Conservation (phyloP, 768 basidiomycete genomes). For the Podaxis sp. region DNA sequence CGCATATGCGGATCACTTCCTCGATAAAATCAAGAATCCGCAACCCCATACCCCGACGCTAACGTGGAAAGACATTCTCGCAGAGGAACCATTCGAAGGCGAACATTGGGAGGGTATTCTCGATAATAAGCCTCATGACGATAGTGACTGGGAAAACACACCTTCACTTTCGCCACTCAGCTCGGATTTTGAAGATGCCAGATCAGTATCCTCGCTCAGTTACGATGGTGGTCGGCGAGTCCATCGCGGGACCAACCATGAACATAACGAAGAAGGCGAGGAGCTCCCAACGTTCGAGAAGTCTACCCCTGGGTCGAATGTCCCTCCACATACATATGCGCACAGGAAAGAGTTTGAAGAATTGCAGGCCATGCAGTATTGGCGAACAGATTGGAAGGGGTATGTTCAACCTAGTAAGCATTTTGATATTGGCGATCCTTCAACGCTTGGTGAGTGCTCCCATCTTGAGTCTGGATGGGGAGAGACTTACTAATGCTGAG, state of each 20-base stretch:
- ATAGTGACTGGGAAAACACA: conserved; percentile 53
- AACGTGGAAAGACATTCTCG: conserved; percentile 79
- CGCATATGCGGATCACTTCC: conserved; percentile 50
- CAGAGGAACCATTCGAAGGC: conserved; percentile 82
- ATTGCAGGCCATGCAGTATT: conserved; percentile 66
- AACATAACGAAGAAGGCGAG: not conserved
- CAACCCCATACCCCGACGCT: conserved; percentile 37
- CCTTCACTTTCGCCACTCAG: conserved; percentile 67
- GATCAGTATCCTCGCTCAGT: conserved; percentile 28
- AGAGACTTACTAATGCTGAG: not conserved
- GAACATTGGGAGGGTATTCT: conserved; percentile 80
- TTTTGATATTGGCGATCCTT: conserved; percentile 70
- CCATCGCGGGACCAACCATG: not conserved
- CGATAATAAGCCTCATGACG: conserved; percentile 35
- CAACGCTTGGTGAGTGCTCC: conserved; percentile 55
- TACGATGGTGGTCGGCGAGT: conserved; percentile 17
- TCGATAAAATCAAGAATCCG: conserved; percentile 47
- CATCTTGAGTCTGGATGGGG: not conserved
- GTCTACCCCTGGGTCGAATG: not conserved
- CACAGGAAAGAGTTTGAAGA: conserved; percentile 61
- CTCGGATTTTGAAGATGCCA: conserved; percentile 48
- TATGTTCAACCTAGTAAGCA: conserved; percentile 37
- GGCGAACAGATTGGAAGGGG: conserved; percentile 64
- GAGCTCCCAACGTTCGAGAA: not conserved
- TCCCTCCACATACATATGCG: conserved; percentile 34